These are phyloP conservation scores for Fusarium avenaceum DNA, from an alignment of 2,329 filamentous ascomycete genomes.

Conservation along the genomic window DNA sequence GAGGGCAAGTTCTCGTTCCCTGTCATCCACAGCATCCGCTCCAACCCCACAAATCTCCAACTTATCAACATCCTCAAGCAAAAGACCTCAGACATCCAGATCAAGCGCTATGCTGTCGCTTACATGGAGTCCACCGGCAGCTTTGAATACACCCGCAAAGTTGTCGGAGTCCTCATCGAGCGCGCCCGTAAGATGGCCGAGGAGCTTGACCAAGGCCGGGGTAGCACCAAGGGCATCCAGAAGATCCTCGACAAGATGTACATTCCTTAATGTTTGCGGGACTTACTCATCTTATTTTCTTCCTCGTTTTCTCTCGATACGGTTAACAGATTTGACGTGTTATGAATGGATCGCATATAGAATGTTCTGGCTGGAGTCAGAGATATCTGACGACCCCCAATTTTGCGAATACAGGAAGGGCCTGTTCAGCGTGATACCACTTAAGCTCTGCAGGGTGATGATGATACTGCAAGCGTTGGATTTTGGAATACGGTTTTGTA, in stretches of 20 bases:
- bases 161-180: conserved; percentile 73
- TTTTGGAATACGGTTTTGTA: conserved; percentile 8
- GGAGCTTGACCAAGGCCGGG: conserved; percentile 72
- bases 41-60: conserved; percentile 79
- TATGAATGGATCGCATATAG: conserved; percentile 46
- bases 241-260: conserved; percentile 78
- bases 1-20: conserved; percentile 98
- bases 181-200: conserved; percentile 74
- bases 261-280: conserved; percentile 38
- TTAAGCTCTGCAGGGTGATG: conserved; percentile 16
- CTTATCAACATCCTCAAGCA: conserved; percentile 94
- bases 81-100: conserved; percentile 85
- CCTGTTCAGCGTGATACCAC: conserved; percentile 39
- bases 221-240: conserved; percentile 69
- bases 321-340: conserved; percentile 39
- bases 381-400: conserved; percentile 23
- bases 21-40: conserved; percentile 91
- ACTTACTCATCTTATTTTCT: neutral
- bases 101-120: conserved; percentile 89
- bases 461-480: conserved; percentile 22
- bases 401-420: conserved; percentile 24
- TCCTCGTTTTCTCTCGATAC: conserved; percentile 12
- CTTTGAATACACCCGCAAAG: conserved; percentile 85
- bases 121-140: conserved; percentile 94
- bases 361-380: conserved; percentile 43